Conservation (phyloP, 345 rosid genomes). For the Salix viminalis region DNA sequence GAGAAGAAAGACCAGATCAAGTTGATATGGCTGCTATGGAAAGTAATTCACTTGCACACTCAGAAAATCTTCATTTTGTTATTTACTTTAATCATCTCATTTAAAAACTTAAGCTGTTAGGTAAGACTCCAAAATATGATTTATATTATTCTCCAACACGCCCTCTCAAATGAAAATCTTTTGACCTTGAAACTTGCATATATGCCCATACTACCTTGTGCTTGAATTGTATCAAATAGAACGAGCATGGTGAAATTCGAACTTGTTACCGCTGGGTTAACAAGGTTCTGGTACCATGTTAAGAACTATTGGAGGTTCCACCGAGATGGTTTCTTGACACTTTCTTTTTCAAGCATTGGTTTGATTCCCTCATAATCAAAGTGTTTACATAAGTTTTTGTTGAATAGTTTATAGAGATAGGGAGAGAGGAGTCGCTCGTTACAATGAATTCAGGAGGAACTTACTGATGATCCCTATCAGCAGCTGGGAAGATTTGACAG, state of each 20-base stretch:
- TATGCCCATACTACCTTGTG: accelerated
- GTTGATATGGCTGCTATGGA: slow-evolving; percentile 77
- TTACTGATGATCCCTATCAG: slow-evolving; percentile 60
- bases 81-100: neutral
- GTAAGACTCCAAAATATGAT: no score
- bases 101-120: no score
- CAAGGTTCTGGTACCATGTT: no score
- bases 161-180: no score
- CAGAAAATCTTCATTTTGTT: no score
- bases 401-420: slow-evolving; percentile 62
- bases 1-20: slow-evolving; percentile 52
- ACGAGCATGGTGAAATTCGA: no score
- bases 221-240: no score
- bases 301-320: no score
- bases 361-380: neutral
- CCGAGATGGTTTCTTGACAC: no score
- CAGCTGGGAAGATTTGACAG: slow-evolving; percentile 75
- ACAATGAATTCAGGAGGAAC: slow-evolving; percentile 64
- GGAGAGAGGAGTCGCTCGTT: slow-evolving; percentile 63
- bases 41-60: slow-evolving; percentile 33
- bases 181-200: no score
- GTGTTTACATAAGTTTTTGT: neutral
- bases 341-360: neutral
- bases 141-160: no score
- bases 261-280: no score